Evolutionary conservation across 306 rosid species (phyloP), one percentile per base, ranked within the genome.

Genomic region (Pyrus communis): DNA sequence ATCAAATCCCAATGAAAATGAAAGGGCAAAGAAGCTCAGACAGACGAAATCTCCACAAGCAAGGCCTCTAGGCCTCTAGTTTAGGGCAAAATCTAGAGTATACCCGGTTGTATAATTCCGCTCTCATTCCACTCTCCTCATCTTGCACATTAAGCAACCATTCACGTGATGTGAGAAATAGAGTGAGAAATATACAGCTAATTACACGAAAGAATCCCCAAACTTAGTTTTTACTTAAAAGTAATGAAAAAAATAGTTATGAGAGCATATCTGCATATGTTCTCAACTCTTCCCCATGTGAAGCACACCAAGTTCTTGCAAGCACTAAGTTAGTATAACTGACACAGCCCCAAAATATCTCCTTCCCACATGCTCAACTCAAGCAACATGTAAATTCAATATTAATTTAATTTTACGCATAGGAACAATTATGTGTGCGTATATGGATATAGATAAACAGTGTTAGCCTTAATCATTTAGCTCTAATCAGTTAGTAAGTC

Each of bases 341-440:
- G 15, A 17, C 38, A 23, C 67, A 17, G 3, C 14, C 54, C 60
- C 71, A 43, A 78, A 71, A 82, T 80, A 69, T 84, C 85, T 60
- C 64, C 74, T 72, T 21, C 65, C 85, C 89, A 87, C 91, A 82
- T 85, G 88, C 88, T 68, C 71, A 75, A 76, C 76, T 71, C 69
- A 70, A 76, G 74, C 67, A 67, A 68, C 40, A 25, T 43, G 70
- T 73, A 27, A 35, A 12, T 25, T 59, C 69, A 74, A 45, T 25
- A 74, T 27, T 61, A 27, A 43, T 59, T 59, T 73, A 10, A 3
- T n/a, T 57, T 9, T 14, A 49, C 55, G 1, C 55, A 15, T 49
- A 15, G 8, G 55, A 49, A 49, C 21, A 5, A 15, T 15, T 49
- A 49, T 15, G 21, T 49, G 9, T 15, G 21, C 2, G 55, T 1